These are phyloP conservation scores for Ceratobasidium theobromae DNA, from an alignment of 1,284 basidiomycete species.

Conservation along the genomic window DNA sequence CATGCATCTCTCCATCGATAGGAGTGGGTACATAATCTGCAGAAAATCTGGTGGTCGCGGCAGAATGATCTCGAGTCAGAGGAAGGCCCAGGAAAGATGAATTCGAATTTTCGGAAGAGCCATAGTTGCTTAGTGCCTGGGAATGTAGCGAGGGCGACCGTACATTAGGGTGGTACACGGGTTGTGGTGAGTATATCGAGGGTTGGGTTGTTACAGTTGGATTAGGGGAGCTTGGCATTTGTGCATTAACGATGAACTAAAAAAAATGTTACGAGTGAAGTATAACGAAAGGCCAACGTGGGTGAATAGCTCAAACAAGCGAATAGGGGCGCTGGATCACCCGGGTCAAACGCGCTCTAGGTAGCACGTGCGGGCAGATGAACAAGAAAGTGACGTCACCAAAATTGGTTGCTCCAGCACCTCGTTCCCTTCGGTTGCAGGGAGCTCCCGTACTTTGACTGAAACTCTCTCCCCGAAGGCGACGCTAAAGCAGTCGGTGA, in stretches of 20 bases:
- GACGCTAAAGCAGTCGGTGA: conserved; percentile 72
- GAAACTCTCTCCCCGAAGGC: conserved; percentile 73
- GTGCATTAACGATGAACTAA: background rate
- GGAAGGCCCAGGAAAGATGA: background rate
- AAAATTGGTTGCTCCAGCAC: conserved; percentile 87
- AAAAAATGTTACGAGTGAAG: background rate
- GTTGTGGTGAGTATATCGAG: conserved; percentile 25
- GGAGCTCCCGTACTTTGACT: conserved; percentile 93
- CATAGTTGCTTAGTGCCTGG: conserved; percentile 8
- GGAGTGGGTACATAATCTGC: background rate
- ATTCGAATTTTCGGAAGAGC: background rate
- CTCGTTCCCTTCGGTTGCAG: conserved; percentile 87
- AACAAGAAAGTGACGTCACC: too few species aligned
- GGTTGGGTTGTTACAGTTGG: conserved; percentile 1
- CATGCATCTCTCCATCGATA: background rate
- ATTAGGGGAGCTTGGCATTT: conserved; percentile 5
- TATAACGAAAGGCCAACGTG: background rate
- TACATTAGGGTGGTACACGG: conserved; percentile 26
- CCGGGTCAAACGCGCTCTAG: too few species aligned
- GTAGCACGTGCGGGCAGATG: too few species aligned
- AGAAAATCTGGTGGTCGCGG: background rate
- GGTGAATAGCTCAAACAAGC: conserved; percentile 5
- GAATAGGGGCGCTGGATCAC: conserved; percentile 13
- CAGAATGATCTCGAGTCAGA: conserved; percentile 4
- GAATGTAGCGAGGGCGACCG: conserved; percentile 20